phyloP scores from a whole-genome alignment of 2,329 filamentous ascomycete genomes.

The Botrytis fabae region DNA sequence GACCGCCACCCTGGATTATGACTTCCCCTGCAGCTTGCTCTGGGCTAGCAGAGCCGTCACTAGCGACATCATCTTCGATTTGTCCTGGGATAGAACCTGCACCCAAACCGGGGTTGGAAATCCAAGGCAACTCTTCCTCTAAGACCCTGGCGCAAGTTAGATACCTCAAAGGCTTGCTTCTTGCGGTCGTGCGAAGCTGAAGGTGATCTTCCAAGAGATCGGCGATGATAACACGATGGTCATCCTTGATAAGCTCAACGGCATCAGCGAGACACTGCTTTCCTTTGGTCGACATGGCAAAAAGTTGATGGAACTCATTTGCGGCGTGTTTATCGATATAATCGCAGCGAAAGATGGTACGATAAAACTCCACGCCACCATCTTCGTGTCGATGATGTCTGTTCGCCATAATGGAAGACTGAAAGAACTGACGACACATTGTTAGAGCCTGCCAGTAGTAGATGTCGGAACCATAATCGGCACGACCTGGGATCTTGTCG shows the following conservation, averaged over 20 bases:
- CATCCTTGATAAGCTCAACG: slow-evolving; percentile 19
- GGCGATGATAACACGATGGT: slow-evolving; percentile 9
- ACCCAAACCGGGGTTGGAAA: not conserved
- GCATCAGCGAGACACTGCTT: slow-evolving; percentile 20
- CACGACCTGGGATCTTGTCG: slow-evolving; percentile 31
- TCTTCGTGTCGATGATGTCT: slow-evolving; percentile 32
- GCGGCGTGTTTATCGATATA: slow-evolving; percentile 25
- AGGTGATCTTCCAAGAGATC: slow-evolving; percentile 18
- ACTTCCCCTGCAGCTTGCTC: not conserved
- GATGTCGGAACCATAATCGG: slow-evolving; percentile 36
- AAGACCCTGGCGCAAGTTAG: slow-evolving; percentile 46
- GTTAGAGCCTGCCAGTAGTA: slow-evolving; percentile 37
- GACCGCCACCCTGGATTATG: not conserved
- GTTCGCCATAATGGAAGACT: slow-evolving; percentile 25
- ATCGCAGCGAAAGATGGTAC: slow-evolving; percentile 28
- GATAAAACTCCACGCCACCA: slow-evolving; percentile 36
- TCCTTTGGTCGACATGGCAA: slow-evolving; percentile 22
- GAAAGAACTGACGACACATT: slow-evolving; percentile 34
- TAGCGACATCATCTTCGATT: not conserved
- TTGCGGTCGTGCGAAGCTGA: not conserved
- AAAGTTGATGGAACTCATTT: slow-evolving; percentile 19
- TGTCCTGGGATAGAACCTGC: not conserved
- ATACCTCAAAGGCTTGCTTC: slow-evolving; percentile 17
- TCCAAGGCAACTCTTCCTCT: slow-evolving; percentile 62
- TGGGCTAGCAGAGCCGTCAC: not conserved